These are phyloP conservation scores for Inga laurina DNA, from an alignment of 306 rosid genomes.

Conservation along the genomic window DNA sequence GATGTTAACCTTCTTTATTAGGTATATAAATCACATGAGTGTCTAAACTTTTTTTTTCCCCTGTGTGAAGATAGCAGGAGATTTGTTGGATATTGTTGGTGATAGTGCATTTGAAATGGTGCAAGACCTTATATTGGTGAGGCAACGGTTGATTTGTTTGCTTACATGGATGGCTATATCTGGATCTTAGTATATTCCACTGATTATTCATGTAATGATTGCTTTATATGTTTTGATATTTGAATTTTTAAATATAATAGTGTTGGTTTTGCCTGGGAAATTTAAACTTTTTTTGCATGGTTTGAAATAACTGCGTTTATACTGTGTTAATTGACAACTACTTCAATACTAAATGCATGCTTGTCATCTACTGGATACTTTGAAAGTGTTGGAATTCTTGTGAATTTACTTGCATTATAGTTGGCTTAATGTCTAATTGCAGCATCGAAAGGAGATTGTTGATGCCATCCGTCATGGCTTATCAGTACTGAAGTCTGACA, in stretches of 20 bases:
- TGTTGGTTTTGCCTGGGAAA: constrained; percentile 20
- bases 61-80: constrained; percentile 79
- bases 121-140: constrained; percentile 80
- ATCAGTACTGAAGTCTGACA: constrained; percentile 67
- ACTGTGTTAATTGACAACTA: constrained; percentile 21
- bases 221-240: constrained; percentile 21
- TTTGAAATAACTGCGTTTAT: not conserved
- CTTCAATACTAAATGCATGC: constrained; percentile 17
- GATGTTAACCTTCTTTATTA: constrained; percentile 17
- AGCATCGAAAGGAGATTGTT: constrained; percentile 89
- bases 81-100: constrained; percentile 89
- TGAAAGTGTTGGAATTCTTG: constrained; percentile 1
- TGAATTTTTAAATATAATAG: not conserved
- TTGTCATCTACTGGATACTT: constrained; percentile 12
- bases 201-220: constrained; percentile 12
- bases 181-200: constrained; percentile 16
- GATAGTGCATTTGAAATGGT: constrained; percentile 89
- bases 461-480: constrained; percentile 82
- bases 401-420: constrained; percentile 24
- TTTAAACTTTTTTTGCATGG: constrained; percentile 7
- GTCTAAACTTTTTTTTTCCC: constrained; percentile 19
- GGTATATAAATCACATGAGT: constrained; percentile 22
- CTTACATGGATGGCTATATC: constrained; percentile 10
- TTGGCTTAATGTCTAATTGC: constrained; percentile 30
- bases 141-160: constrained; percentile 14